Percentiles rank a stretch among this genome's conserved stretches.
Conservation (phyloP, 2,329 filamentous ascomycete species). For the Beauveria scarabaeidicola region DNA sequence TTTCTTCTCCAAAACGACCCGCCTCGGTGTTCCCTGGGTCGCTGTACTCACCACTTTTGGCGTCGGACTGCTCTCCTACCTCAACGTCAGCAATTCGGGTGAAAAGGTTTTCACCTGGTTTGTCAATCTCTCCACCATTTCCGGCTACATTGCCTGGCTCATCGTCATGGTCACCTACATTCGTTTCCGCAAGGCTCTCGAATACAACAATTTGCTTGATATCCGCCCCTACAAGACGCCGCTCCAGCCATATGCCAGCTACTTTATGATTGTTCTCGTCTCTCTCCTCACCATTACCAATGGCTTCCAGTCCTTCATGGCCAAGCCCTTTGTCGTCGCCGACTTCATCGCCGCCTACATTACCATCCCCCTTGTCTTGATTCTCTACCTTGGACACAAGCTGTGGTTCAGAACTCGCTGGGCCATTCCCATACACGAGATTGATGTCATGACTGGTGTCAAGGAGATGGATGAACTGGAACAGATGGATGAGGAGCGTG, state of each 20-base stretch:
- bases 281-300: conserved; percentile 60
- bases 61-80: conserved; percentile 59
- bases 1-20: conserved; percentile 51
- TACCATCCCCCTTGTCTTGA: conserved; percentile 52
- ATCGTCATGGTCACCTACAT: conserved; percentile 50
- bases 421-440: conserved; percentile 34
- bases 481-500: conserved; percentile 36
- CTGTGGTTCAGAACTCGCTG: conserved; percentile 35
- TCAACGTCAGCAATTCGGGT: conserved; percentile 57
- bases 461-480: conserved; percentile 54
- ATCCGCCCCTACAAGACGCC: conserved; percentile 43
- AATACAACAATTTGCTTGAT: conserved; percentile 40
- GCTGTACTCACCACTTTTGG: conserved; percentile 46
- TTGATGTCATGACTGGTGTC: conserved; percentile 51
- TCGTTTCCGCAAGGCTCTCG: conserved; percentile 50
- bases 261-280: conserved; percentile 48
- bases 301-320: conserved; percentile 68
- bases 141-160: conserved; percentile 52
- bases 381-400: conserved; percentile 58
- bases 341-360: conserved; percentile 60
- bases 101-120: conserved; percentile 63
- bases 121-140: conserved; percentile 58
- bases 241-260: conserved; percentile 57
- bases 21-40: conserved; percentile 51
- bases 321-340: conserved; percentile 50